Evolutionary conservation across 2,329 filamentous ascomycete species (phyloP).

Genomic region (Ascochyta viciae-villosae): DNA sequence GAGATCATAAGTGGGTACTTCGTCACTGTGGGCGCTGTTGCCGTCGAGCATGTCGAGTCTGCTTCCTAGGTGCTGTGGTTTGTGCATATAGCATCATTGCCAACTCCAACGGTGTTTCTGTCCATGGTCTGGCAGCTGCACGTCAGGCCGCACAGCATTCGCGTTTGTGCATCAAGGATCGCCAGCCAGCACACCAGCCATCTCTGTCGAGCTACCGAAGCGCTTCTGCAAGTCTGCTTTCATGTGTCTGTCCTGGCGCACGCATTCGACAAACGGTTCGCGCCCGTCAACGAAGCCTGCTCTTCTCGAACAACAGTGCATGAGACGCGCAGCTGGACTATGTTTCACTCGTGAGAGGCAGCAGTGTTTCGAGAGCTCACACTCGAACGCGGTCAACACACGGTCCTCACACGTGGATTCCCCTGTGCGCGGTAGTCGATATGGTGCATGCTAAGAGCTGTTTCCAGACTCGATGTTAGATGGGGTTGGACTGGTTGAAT

Average conservation of each 20-base stretch:
- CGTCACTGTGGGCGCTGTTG: background rate
- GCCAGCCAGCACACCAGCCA: conserved; percentile 13
- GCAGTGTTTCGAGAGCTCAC: conserved; percentile 2
- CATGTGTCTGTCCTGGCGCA: conserved; percentile 1
- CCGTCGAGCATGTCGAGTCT: background rate
- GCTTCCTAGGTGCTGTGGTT: background rate
- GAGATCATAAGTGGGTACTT: conserved; percentile 9
- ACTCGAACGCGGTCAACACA: conserved; percentile 1
- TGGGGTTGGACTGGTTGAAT: background rate
- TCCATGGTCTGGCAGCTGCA: conserved; percentile 9
- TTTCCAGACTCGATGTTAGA: background rate
- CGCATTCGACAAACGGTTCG: background rate
- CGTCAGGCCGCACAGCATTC: conserved; percentile 15
- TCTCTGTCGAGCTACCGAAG: conserved; percentile 9
- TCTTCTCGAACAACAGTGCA: background rate
- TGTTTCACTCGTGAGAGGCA: conserved; percentile 9
- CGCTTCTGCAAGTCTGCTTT: conserved; percentile 1
- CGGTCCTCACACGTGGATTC: conserved; percentile 1
- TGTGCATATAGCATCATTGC: background rate
- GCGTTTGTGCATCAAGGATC: conserved; percentile 11
- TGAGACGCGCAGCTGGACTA: background rate
- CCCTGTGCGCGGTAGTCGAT: background rate
- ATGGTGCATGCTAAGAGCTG: background rate
- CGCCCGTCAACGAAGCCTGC: background rate
- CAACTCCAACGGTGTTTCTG: background rate